Evolutionary conservation across 768 basidiomycete genomes (phyloP).

Genomic region (Lentinus tigrinus): DNA sequence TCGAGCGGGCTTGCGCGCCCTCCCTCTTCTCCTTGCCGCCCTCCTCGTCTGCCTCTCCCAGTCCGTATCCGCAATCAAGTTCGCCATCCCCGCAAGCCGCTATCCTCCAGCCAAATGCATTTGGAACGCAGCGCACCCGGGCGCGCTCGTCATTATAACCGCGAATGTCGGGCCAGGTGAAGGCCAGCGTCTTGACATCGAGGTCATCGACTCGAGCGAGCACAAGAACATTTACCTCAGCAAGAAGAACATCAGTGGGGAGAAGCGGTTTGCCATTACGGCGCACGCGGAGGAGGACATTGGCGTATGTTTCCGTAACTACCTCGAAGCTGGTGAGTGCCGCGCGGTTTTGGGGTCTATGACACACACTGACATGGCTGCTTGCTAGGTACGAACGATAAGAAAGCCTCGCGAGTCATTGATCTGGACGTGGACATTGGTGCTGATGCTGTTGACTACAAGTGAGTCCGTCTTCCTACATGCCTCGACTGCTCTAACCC

Average conservation of each 20-base stretch:
- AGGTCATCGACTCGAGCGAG: conserved; percentile 86
- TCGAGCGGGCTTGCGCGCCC: not conserved
- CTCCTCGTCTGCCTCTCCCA: conserved; percentile 29
- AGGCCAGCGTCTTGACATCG: conserved; percentile 86
- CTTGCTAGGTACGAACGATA: conserved; percentile 48
- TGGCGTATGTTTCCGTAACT: conserved; percentile 92
- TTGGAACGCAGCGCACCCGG: conserved; percentile 88
- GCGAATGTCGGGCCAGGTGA: conserved; percentile 82
- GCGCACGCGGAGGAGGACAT: conserved; percentile 92
- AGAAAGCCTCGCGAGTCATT: conserved; percentile 59
- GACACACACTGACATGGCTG: not conserved
- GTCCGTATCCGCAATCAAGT: conserved; percentile 72
- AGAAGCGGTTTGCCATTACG: conserved; percentile 92
- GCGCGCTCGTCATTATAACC: conserved; percentile 92
- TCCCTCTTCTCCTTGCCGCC: conserved; percentile 28
- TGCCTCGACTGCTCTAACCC: not conserved
- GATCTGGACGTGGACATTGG: conserved; percentile 98
- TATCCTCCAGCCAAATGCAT: conserved; percentile 84
- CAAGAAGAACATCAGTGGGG: conserved; percentile 84
- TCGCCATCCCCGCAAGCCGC: conserved; percentile 67
- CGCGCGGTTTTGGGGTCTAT: not conserved
- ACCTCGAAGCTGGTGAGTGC: conserved; percentile 66
- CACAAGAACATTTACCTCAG: conserved; percentile 87
- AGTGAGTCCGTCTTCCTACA: conserved; percentile 37
- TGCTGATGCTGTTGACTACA: conserved; percentile 98